These are phyloP conservation scores for Scutellaria barbata DNA, from an alignment of 257 asterid species.

Conservation along the genomic window DNA sequence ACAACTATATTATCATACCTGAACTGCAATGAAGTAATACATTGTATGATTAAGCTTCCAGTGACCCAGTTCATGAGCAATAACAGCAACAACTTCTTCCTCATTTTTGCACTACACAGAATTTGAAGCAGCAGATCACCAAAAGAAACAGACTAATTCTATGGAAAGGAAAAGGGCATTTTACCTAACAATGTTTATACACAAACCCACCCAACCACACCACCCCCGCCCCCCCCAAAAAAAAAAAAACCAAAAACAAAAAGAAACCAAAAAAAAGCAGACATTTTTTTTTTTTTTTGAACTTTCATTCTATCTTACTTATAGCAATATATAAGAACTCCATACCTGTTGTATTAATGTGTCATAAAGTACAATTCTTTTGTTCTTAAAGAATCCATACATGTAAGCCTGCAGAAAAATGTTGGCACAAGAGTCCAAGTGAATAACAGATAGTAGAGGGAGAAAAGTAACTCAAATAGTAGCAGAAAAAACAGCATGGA, in stretches of 20 bases:
- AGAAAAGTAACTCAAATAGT: conserved; percentile 17
- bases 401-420: conserved; percentile 82
- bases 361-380: conserved; percentile 94
- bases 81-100: conserved; percentile 97
- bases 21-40: conserved; percentile 89
- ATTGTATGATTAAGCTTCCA: conserved; percentile 96
- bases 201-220: too few relatives aligned
- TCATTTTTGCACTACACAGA: conserved; percentile 84
- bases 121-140: conserved; percentile 17
- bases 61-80: conserved; percentile 99
- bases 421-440: conserved; percentile 17
- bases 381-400: conserved; percentile 96
- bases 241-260: neutral
- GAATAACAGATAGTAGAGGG: conserved; percentile 4
- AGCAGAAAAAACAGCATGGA: neutral
- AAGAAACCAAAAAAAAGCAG: conserved; percentile 18
- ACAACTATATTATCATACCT: conserved; percentile 57
- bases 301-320: too few relatives aligned
- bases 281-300: too few relatives aligned
- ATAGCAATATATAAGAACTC: neutral
- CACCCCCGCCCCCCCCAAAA: too few relatives aligned
- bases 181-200: neutral
- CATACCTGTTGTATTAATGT: conserved; percentile 96
- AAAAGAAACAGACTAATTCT: neutral
- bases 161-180: neutral